Conservation (phyloP, 2,329 filamentous ascomycete genomes). For the Celoporthe dispersa region DNA sequence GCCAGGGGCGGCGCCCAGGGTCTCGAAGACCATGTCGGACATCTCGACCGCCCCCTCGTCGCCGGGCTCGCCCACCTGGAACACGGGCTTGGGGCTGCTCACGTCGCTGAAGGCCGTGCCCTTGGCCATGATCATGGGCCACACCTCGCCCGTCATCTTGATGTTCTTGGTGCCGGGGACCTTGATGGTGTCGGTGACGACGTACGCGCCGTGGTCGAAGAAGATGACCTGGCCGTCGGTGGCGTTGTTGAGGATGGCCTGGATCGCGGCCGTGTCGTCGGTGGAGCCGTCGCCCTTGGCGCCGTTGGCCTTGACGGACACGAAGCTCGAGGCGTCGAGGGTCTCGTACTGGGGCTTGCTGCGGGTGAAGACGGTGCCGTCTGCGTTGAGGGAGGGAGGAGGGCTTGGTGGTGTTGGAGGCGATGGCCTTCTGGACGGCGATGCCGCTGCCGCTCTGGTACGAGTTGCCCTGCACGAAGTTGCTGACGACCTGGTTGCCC, state of each 20-base stretch:
- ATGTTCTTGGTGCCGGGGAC: slow-evolving; percentile 70
- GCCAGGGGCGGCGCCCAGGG: slow-evolving; percentile 79
- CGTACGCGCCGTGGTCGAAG: slow-evolving; percentile 76
- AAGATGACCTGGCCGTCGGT: slow-evolving; percentile 69
- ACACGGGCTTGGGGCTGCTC: slow-evolving; percentile 78
- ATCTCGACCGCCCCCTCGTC: slow-evolving; percentile 85
- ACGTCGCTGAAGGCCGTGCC: slow-evolving; percentile 75
- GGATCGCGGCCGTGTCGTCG: slow-evolving; percentile 86
- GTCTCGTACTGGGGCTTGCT: slow-evolving; percentile 87
- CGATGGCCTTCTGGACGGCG: slow-evolving; percentile 63
- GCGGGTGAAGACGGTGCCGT: slow-evolving; percentile 77
- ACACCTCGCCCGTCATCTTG: slow-evolving; percentile 89
- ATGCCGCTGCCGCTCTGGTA: slow-evolving; percentile 58
- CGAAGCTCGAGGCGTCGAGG: slow-evolving; percentile 69
- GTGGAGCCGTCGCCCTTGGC: slow-evolving; percentile 86
- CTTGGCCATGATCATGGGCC: slow-evolving; percentile 85
- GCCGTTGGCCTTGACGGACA: slow-evolving; percentile 81
- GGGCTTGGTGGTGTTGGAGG: slow-evolving; percentile 66
- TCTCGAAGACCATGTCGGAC: slow-evolving; percentile 84
- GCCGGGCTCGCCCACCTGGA: slow-evolving; percentile 79
- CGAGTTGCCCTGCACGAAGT: slow-evolving; percentile 80
- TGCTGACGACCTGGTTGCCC: slow-evolving; percentile 70
- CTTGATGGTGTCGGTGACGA: slow-evolving; percentile 70
- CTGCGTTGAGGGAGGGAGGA: slow-evolving; percentile 63
- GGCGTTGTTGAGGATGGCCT: slow-evolving; percentile 73